Percentiles rank a stretch among this genome's conserved stretches.
Evolutionary conservation across 1,139 yeast species (phyloP).

Genomic region (Taphrina communis): DNA sequence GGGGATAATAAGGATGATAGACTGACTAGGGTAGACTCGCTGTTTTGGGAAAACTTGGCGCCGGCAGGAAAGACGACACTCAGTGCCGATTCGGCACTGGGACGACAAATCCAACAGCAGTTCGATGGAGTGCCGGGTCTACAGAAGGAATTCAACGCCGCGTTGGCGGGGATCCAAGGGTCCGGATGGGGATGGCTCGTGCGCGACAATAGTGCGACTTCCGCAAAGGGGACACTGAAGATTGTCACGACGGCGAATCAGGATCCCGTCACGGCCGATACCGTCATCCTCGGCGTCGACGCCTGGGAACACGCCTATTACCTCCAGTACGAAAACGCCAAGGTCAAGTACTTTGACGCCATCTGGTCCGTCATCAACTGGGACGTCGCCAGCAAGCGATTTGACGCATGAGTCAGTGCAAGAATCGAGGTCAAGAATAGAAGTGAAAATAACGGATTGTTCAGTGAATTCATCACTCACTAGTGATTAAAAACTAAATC

Average conservation of each 20-base stretch:
- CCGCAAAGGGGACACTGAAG: conserved; percentile 74
- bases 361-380: conserved; percentile 97
- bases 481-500: not conserved
- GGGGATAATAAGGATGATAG: no score
- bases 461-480: not conserved
- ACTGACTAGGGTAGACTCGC: conserved; percentile 48
- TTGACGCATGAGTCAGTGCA: conserved; percentile 48
- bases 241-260: conserved; percentile 85
- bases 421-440: no score
- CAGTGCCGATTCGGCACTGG: conserved; percentile 57
- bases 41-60: conserved; percentile 91
- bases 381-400: conserved; percentile 87
- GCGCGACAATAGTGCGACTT: conserved; percentile 59
- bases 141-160: conserved; percentile 67
- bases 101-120: conserved; percentile 66
- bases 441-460: not conserved
- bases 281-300: conserved; percentile 88
- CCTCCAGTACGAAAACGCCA: conserved; percentile 92
- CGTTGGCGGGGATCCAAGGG: conserved; percentile 92
- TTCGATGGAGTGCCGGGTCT: conserved; percentile 81
- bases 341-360: conserved; percentile 93
- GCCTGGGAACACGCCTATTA: conserved; percentile 99
- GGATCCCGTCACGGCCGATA: conserved; percentile 79
- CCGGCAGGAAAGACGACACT: conserved; percentile 82
- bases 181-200: conserved; percentile 98